Conservation (phyloP, 1,284 basidiomycete genomes). For the Trichosporon sp. region DNA sequence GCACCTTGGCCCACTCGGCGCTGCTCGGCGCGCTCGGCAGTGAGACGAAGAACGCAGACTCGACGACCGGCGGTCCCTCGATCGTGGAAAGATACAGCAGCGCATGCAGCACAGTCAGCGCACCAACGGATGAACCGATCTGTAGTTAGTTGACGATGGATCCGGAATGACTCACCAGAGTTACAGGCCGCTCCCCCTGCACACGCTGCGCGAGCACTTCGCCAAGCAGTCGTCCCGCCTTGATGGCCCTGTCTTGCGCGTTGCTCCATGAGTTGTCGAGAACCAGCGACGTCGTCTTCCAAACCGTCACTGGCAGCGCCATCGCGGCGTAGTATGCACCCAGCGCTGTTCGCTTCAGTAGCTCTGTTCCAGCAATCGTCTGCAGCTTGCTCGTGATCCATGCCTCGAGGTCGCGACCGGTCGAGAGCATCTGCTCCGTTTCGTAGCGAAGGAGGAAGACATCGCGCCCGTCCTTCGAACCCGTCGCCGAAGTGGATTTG, state of each 20-base stretch:
- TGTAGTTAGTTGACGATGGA: constrained; percentile 13
- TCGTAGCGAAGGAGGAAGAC: constrained; percentile 49
- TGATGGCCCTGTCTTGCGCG: constrained; percentile 50
- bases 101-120: constrained; percentile 52
- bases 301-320: constrained; percentile 50
- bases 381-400: constrained; percentile 48
- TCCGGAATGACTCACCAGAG: constrained; percentile 40
- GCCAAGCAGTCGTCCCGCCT: constrained; percentile 54
- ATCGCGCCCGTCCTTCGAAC: constrained; percentile 46
- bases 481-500: constrained; percentile 4
- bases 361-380: constrained; percentile 48
- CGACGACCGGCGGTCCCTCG: constrained; percentile 49
- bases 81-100: constrained; percentile 50
- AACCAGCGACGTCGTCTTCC: constrained; percentile 40
- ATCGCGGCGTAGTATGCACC: constrained; percentile 54
- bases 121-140: constrained; percentile 55
- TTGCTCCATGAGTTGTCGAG: constrained; percentile 50
- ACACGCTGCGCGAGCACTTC: constrained; percentile 54
- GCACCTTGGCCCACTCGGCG: constrained; percentile 49
- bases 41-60: constrained; percentile 52
- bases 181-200: constrained; percentile 54
- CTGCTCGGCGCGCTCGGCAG: constrained; percentile 50
- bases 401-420: constrained; percentile 48
- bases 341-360: constrained; percentile 55
- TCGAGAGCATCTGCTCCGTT: constrained; percentile 47